These are phyloP conservation scores for Rhododendron kiyosumense DNA, from an alignment of 148 eudicot genomes.

Conservation along the genomic window DNA sequence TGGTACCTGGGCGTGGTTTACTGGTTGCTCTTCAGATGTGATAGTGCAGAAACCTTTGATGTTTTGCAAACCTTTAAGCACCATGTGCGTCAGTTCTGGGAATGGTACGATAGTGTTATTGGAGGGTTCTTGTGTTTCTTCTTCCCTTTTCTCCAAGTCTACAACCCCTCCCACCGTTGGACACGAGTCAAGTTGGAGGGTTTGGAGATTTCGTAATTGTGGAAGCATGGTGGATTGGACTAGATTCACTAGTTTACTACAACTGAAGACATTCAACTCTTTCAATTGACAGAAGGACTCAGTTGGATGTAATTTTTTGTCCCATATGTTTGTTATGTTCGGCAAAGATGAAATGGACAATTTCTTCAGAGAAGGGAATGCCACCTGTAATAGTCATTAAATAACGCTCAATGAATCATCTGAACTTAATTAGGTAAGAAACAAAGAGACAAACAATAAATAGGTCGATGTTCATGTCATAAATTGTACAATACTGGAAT, in stretches of 20 bases:
- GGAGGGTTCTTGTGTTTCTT: not conserved
- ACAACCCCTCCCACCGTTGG: not conserved
- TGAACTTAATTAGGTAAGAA: not conserved
- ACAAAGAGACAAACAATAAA: not conserved
- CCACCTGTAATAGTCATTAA: not conserved
- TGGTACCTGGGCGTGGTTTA: not conserved
- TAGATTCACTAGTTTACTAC: not conserved
- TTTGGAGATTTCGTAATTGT: not conserved
- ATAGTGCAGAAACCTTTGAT: not conserved
- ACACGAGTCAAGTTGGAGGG: fast-evolving
- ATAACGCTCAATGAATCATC: not conserved
- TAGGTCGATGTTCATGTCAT: not conserved
- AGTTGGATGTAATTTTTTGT: not conserved
- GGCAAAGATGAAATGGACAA: fast-evolving
- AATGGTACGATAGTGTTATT: not conserved
- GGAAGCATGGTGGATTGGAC: not conserved
- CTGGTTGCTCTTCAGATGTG: not conserved
- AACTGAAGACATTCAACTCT: fast-evolving
- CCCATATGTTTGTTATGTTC: not conserved
- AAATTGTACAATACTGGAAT: not conserved
- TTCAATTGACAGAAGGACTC: not conserved
- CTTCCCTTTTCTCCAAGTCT: not conserved
- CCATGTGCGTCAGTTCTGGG: not conserved
- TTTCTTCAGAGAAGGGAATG: not conserved
- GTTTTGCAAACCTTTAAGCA: not conserved